A percentile compares a stretch with the other conserved stretches of the same genome.
Conservation (phyloP, 345 rosid species). For the Garcia nutans region DNA sequence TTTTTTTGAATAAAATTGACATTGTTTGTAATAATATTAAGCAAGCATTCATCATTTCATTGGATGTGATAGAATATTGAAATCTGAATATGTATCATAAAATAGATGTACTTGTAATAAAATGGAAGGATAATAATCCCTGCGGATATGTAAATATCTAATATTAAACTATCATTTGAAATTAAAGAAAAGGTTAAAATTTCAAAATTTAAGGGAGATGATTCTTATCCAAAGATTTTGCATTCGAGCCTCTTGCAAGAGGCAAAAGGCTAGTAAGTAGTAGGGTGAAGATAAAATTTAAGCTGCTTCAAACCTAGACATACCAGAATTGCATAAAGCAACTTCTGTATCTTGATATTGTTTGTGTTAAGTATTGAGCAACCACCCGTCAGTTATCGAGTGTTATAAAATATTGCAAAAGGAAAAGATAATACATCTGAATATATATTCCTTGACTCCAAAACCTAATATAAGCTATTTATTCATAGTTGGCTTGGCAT, state of each 20-base stretch:
- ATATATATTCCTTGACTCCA: neutral
- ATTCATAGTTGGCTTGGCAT: neutral
- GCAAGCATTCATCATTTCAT: neutral
- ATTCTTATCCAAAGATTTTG: too few relatives aligned
- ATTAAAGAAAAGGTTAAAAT: neutral
- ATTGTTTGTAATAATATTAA: neutral
- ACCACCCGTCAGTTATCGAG: too few relatives aligned
- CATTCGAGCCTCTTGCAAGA: too few relatives aligned
- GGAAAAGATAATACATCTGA: too few relatives aligned
- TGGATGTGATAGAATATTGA: neutral
- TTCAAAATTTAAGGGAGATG: neutral
- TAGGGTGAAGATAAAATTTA: neutral
- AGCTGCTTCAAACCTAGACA: neutral
- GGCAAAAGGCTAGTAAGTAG: neutral
- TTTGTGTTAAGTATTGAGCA: too few relatives aligned
- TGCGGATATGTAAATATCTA: neutral
- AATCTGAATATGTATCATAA: too few relatives aligned
- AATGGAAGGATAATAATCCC: too few relatives aligned
- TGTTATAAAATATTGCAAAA: too few relatives aligned
- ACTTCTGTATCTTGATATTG: neutral
- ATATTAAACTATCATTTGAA: neutral
- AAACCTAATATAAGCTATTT: neutral
- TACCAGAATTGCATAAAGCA: neutral
- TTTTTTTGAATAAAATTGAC: too few relatives aligned
- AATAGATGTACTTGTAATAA: neutral